A percentile compares a stretch with the other conserved stretches of the same genome.
Conservation (phyloP, 1,284 basidiomycete genomes). For the Serendipita sp. region DNA sequence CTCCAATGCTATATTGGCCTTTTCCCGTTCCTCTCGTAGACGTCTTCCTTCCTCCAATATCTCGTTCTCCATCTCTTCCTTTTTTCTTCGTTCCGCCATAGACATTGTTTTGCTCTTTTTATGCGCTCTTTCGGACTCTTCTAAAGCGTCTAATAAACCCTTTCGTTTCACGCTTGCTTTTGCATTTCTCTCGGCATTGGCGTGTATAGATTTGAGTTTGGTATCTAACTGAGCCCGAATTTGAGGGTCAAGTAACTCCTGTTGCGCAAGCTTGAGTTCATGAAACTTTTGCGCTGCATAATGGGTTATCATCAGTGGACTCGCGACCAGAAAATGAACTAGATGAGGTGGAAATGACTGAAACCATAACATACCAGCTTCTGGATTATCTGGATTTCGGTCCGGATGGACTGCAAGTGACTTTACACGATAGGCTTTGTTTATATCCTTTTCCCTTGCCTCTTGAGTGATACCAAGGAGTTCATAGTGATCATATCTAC, state of each 20-base stretch:
- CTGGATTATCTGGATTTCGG: constrained; percentile 68
- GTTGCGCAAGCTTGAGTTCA: constrained; percentile 72
- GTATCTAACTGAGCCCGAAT: constrained; percentile 74
- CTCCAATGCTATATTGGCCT: constrained; percentile 34
- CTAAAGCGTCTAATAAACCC: constrained; percentile 68
- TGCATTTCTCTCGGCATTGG: constrained; percentile 57
- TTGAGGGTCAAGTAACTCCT: constrained; percentile 70
- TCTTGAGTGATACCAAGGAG: constrained; percentile 52
- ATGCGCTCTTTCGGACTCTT: constrained; percentile 65
- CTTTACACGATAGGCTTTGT: constrained; percentile 66
- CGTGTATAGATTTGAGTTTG: constrained; percentile 57
- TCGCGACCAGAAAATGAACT: not conserved
- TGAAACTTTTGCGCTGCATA: constrained; percentile 65
- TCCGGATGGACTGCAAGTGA: constrained; percentile 85
- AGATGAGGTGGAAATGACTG: not conserved
- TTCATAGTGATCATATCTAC: constrained; percentile 46
- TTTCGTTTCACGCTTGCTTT: constrained; percentile 69
- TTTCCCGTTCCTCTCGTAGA: constrained; percentile 54
- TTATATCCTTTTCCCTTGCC: constrained; percentile 70
- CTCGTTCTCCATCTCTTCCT: constrained; percentile 51
- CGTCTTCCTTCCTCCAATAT: constrained; percentile 67
- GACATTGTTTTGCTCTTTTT: constrained; percentile 58
- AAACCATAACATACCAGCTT: constrained; percentile 40
- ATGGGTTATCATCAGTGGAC: no score
- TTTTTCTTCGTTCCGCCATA: constrained; percentile 38